Evolutionary conservation across 1,284 basidiomycete species (phyloP).

Genomic region (Boletus mariae): DNA sequence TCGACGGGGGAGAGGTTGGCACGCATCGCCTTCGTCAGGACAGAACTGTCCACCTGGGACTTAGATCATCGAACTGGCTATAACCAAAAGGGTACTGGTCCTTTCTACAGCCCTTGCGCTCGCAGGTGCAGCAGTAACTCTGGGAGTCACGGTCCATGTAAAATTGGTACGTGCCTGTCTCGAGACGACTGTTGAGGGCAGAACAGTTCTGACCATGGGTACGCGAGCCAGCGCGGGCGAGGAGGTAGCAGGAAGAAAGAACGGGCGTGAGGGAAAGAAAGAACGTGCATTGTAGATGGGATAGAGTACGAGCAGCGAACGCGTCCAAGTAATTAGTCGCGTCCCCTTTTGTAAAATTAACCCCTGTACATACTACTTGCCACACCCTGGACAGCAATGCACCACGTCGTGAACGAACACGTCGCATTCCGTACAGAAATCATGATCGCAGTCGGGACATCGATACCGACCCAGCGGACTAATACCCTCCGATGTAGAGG

Average conservation of each 20-base stretch:
- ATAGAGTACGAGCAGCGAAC: background rate
- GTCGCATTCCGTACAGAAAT: conserved; percentile 74
- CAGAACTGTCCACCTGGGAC: conserved; percentile 61
- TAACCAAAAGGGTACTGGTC: conserved; percentile 79
- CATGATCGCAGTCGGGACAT: conserved; percentile 53
- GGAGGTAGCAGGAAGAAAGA: conserved; percentile 32
- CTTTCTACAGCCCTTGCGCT: conserved; percentile 63
- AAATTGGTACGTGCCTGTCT: conserved; percentile 48
- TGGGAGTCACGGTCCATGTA: conserved; percentile 62
- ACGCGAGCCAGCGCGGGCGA: conserved; percentile 42
- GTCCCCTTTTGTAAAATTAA: background rate
- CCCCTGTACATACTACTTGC: conserved; percentile 28
- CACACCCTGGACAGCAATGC: conserved; percentile 68
- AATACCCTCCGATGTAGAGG: conserved; percentile 55
- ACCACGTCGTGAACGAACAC: conserved; percentile 71
- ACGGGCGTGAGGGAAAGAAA: conserved; percentile 37
- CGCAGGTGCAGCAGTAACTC: conserved; percentile 70
- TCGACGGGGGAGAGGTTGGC: conserved; percentile 58
- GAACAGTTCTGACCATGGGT: conserved; percentile 50
- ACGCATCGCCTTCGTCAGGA: conserved; percentile 78
- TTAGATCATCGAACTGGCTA: conserved; percentile 36
- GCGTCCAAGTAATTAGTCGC: background rate
- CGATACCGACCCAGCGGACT: conserved; percentile 78
- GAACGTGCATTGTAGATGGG: conserved; percentile 5
- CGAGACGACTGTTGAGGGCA: conserved; percentile 58